Evolutionary conservation across 768 basidiomycete genomes (phyloP).

Genomic region (Lenzites betulinus): DNA sequence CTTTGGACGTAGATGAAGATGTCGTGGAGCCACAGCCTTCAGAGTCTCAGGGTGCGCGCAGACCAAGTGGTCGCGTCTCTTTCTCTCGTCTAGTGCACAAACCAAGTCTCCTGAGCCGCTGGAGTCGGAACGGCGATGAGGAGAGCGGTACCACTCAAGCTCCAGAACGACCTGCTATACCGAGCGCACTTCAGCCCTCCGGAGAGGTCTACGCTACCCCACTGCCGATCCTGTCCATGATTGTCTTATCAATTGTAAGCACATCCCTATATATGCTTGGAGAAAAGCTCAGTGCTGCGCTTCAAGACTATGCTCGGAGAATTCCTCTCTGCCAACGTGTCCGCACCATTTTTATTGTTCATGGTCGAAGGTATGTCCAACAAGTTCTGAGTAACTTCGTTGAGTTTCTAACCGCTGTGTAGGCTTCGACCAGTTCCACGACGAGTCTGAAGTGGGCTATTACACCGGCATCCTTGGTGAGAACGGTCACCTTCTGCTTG

Average conservation of each 20-base stretch:
- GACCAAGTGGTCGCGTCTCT: conserved; percentile 28
- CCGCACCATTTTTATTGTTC: conserved; percentile 88
- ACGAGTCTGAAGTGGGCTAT: conserved; percentile 85
- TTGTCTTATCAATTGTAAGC: conserved; percentile 87
- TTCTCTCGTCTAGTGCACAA: conserved; percentile 26
- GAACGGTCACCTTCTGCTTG: conserved; percentile 17
- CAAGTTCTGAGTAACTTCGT: not conserved
- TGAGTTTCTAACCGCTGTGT: conserved; percentile 2
- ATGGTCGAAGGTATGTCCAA: conserved; percentile 81
- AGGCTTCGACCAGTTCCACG: conserved; percentile 72
- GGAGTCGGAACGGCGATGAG: conserved; percentile 26
- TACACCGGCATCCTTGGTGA: conserved; percentile 85
- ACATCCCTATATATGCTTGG: not conserved
- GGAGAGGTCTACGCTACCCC: conserved; percentile 77
- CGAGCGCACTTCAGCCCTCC: conserved; percentile 64
- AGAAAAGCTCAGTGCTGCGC: not conserved
- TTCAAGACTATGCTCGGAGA: conserved; percentile 89
- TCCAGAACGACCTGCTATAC: conserved; percentile 67
- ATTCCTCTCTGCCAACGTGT: conserved; percentile 91
- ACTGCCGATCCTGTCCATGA: conserved; percentile 83
- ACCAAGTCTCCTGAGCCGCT: conserved; percentile 27
- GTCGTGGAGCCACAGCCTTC: not conserved
- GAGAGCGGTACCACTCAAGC: conserved; percentile 23
- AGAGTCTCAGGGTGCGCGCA: not conserved
- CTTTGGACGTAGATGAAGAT: conserved; percentile 11